A percentile compares a stretch with the other conserved stretches of the same genome.
phyloP scores from a whole-genome alignment of 768 basidiomycete genomes.

The Leccinum disarticulatum region DNA sequence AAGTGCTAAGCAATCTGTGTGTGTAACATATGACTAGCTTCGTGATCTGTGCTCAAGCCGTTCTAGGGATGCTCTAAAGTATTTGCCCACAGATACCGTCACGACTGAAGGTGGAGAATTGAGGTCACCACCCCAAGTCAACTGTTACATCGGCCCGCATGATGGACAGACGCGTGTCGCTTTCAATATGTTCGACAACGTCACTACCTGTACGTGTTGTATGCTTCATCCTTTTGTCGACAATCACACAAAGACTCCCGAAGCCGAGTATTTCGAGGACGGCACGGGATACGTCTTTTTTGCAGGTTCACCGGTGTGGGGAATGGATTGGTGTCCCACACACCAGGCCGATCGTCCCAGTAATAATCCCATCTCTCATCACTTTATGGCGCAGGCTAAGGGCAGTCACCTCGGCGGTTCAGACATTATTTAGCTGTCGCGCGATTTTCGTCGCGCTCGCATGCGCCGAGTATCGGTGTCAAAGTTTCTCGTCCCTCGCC shows the following conservation, averaged over 20 bases:
- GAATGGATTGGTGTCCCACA: slow-evolving; percentile 91
- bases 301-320: slow-evolving; percentile 89
- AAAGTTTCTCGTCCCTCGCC: slow-evolving; percentile 52
- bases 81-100: slow-evolving; percentile 55
- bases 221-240: slow-evolving; percentile 12
- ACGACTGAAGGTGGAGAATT: slow-evolving; percentile 52
- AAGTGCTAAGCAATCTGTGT: slow-evolving; percentile 52
- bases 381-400: not conserved
- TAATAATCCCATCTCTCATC: slow-evolving; percentile 28
- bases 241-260: not conserved
- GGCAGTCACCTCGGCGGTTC: slow-evolving; percentile 45
- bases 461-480: slow-evolving; percentile 66
- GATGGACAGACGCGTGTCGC: slow-evolving; percentile 48
- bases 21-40: slow-evolving; percentile 30
- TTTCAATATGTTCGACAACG: slow-evolving; percentile 55
- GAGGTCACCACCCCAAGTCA: slow-evolving; percentile 51
- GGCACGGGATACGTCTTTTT: slow-evolving; percentile 73
- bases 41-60: slow-evolving; percentile 6
- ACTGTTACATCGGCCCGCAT: slow-evolving; percentile 68
- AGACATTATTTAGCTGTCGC: slow-evolving; percentile 86
- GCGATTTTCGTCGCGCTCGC: slow-evolving; percentile 62
- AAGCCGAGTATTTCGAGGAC: slow-evolving; percentile 61
- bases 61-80: slow-evolving; percentile 53
- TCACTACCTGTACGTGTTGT: slow-evolving; percentile 59
- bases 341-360: slow-evolving; percentile 55